Evolutionary conservation across 2,329 filamentous ascomycete species (phyloP).

Genomic region (Metarhizium sp.): DNA sequence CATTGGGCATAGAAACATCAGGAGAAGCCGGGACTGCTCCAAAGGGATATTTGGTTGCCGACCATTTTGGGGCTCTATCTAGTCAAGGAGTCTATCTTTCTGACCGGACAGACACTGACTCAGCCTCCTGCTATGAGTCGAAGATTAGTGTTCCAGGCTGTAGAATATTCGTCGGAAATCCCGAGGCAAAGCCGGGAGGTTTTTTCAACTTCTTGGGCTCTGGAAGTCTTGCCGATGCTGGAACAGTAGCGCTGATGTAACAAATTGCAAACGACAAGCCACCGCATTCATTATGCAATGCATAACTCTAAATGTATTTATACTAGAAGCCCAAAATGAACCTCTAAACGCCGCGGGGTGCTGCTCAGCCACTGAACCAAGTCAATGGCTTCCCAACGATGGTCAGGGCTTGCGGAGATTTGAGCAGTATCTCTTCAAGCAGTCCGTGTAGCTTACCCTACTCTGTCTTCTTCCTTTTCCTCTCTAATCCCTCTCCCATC

Average conservation of each 20-base stretch:
- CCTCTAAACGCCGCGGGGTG: background rate
- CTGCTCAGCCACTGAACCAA: background rate
- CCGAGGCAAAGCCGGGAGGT: background rate
- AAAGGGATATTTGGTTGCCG: slow-evolving; percentile 4
- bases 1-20: slow-evolving; percentile 11
- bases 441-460: background rate
- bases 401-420: background rate
- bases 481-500: slow-evolving; percentile 36
- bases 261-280: background rate
- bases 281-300: background rate
- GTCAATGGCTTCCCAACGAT: background rate
- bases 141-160: slow-evolving; percentile 27
- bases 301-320: background rate
- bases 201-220: slow-evolving; percentile 4
- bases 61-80: slow-evolving; percentile 54
- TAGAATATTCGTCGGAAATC: slow-evolving; percentile 15
- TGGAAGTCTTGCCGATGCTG: slow-evolving; percentile 8
- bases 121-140: slow-evolving; percentile 11
- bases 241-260: slow-evolving; percentile 6
- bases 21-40: background rate
- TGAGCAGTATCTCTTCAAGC: background rate
- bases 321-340: background rate
- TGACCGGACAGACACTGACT: slow-evolving; percentile 8
- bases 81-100: slow-evolving; percentile 49
- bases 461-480: slow-evolving; percentile 30